These are phyloP conservation scores for Papiliotrema fonsecae DNA, from an alignment of 1,284 basidiomycete genomes.

Conservation along the genomic window DNA sequence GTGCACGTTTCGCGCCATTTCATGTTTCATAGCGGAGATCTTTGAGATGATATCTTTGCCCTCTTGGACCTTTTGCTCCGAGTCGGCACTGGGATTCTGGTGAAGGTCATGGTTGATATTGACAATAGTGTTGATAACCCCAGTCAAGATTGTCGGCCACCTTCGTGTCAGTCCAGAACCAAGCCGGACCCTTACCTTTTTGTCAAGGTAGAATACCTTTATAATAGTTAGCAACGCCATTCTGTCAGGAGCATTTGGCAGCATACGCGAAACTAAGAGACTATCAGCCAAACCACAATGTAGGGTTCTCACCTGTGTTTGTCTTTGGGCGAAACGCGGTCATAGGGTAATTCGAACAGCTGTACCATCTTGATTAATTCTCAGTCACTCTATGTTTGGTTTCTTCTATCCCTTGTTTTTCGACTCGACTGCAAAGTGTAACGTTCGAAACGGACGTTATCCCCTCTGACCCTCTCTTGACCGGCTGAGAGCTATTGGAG, in stretches of 20 bases:
- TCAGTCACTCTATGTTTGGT: no score
- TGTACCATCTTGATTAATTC: slow-evolving; percentile 10
- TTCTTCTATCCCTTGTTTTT: no score
- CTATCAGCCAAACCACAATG: no score
- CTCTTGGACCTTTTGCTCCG: slow-evolving; percentile 52
- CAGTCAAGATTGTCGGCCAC: slow-evolving; percentile 87
- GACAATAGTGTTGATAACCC: slow-evolving; percentile 67
- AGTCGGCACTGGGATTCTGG: slow-evolving; percentile 11
- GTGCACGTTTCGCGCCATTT: slow-evolving; percentile 74
- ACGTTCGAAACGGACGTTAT: no score
- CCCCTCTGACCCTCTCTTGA: no score
- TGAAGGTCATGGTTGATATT: slow-evolving; percentile 56
- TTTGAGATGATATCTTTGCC: slow-evolving; percentile 75
- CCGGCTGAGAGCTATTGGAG: no score
- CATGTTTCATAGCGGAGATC: slow-evolving; percentile 78
- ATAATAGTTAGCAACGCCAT: no score
- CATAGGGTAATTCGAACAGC: slow-evolving; percentile 31
- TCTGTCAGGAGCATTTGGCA: background rate
- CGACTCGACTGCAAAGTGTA: no score
- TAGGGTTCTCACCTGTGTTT: slow-evolving; percentile 45
- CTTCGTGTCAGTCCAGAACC: slow-evolving; percentile 33
- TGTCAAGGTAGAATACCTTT: slow-evolving; percentile 41
- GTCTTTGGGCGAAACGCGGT: slow-evolving; percentile 42
- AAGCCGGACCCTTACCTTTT: slow-evolving; percentile 21
- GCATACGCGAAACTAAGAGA: slow-evolving; percentile 43